Evolutionary conservation across 2,329 filamentous ascomycete genomes (phyloP), one percentile per base, ranked within the genome.

Genomic region (Colletotrichum sp.): DNA sequence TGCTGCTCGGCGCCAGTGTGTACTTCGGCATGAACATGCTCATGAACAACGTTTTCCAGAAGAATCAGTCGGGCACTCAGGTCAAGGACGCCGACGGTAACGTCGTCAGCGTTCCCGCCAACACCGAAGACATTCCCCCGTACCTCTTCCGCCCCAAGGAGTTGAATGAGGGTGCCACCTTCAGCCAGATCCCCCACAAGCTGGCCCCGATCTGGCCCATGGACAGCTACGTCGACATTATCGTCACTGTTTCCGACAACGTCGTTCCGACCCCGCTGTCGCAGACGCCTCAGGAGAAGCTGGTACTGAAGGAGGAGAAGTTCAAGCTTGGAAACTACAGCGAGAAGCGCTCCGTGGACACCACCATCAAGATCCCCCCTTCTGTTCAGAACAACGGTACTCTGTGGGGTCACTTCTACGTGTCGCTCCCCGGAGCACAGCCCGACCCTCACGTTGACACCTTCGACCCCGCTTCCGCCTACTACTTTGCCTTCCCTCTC

Each of bases 351-450:
- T 89, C 93, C 70, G 90, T 96, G 74, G 93, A 96, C 79, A 94
- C 94, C 8, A 93, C 89, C 48, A 95, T 99, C 82, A 86, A 89
- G 5, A 92, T 98, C 6, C 96, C 97, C 4, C 88, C 89, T 77
- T 89, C 91, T 56, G 96, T 98, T 1, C 96, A 98, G 88, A 90
- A 96, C 79, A 98, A 98, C 83, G 96, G 95, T 39, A 98, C 96
- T 2, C 90, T 99, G 12, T 98, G 95, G 93, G 96, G 95, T 4
- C 97, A 99, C 84, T 97, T 98, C 85, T 98, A 96, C 80, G 88
- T 98, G 76, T 95, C 92, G 13, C 91, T 98, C 78, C 87, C 92
- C 12, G 96, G 96, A 69, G 91, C 91, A 75, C 89, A 91, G 71
- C 87, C 98, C 36, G 96, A 98, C 81, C 96, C 96, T 4, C 89